phyloP scores from a whole-genome alignment of 2,329 filamentous ascomycete genomes.

The Xylaria arbuscula region DNA sequence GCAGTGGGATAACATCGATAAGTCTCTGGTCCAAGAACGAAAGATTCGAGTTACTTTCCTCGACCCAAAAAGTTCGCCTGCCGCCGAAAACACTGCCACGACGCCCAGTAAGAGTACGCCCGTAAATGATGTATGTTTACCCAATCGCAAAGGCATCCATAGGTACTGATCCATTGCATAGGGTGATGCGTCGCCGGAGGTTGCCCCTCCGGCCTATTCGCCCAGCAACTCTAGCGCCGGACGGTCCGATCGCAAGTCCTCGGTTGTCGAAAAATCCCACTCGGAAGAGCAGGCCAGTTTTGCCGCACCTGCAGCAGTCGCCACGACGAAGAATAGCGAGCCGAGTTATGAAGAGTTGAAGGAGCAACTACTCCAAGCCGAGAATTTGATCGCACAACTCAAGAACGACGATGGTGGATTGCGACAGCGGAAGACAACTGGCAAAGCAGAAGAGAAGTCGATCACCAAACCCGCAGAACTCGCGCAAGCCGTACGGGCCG shows the following conservation, averaged over 20 bases:
- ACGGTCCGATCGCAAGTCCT: conserved; percentile 48
- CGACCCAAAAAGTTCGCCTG: conserved; percentile 64
- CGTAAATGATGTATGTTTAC: conserved; percentile 54
- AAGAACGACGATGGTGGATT: conserved; percentile 75
- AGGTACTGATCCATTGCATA: conserved; percentile 34
- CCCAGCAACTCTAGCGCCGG: conserved; percentile 54
- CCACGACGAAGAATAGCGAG: conserved; percentile 59
- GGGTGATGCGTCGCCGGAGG: conserved; percentile 58
- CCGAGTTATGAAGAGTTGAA: conserved; percentile 70
- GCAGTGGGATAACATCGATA: conserved; percentile 84
- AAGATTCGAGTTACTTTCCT: conserved; percentile 96
- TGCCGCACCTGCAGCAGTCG: conserved; percentile 57
- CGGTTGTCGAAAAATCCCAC: conserved; percentile 45
- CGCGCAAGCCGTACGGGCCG: conserved; percentile 64
- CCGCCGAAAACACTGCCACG: conserved; percentile 38
- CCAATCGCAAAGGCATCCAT: conserved; percentile 24
- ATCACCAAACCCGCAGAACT: conserved; percentile 55
- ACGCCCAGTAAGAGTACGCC: conserved; percentile 58
- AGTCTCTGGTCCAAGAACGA: conserved; percentile 84
- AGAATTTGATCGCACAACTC: conserved; percentile 76
- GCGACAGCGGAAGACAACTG: conserved; percentile 79
- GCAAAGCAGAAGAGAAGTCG: conserved; percentile 63
- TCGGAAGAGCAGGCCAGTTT: conserved; percentile 47
- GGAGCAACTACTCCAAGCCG: conserved; percentile 78
- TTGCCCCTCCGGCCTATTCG: conserved; percentile 57